Evolutionary conservation across 306 rosid genomes (phyloP).

Genomic region (Rosa multiflora): DNA sequence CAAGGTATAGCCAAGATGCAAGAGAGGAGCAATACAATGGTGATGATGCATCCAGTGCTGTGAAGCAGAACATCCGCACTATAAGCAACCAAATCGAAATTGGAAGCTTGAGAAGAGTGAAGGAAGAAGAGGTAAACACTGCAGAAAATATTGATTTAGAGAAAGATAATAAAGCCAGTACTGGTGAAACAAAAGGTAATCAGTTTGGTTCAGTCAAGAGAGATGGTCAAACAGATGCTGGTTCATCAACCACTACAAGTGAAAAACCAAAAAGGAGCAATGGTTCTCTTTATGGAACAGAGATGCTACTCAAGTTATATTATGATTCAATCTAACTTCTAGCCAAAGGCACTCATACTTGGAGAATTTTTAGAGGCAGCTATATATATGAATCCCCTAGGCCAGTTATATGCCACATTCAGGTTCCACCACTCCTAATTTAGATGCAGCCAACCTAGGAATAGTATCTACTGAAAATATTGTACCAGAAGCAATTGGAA

Average conservation of each 20-base stretch:
- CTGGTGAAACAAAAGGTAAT: slow-evolving; percentile 13
- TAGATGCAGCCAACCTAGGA: slow-evolving; percentile 3
- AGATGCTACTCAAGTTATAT: background rate
- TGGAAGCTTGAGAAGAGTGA: slow-evolving; percentile 35
- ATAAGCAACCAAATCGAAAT: slow-evolving; percentile 27
- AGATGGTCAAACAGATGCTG: slow-evolving; percentile 17
- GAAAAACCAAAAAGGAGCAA: slow-evolving; percentile 11
- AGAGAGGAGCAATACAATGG: slow-evolving; percentile 33
- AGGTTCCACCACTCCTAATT: background rate
- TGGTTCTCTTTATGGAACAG: slow-evolving; percentile 21
- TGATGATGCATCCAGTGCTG: slow-evolving; percentile 32
- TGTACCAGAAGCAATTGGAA: background rate
- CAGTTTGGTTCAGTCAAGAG: slow-evolving; percentile 20
- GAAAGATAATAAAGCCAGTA: slow-evolving; percentile 20
- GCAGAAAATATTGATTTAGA: slow-evolving; percentile 20
- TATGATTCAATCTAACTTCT: slow-evolving; percentile 3
- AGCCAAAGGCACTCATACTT: slow-evolving; percentile 15
- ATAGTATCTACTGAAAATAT: background rate
- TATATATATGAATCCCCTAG: too few relatives aligned
- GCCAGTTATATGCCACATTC: slow-evolving; percentile 6
- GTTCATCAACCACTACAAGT: slow-evolving; percentile 13
- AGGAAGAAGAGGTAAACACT: slow-evolving; percentile 27
- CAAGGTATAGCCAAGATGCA: slow-evolving; percentile 23
- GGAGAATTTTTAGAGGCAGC: background rate
- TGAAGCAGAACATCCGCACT: slow-evolving; percentile 26